phyloP scores from a whole-genome alignment of 2,329 filamentous ascomycete species.

The Chaetomiaceae sp. region DNA sequence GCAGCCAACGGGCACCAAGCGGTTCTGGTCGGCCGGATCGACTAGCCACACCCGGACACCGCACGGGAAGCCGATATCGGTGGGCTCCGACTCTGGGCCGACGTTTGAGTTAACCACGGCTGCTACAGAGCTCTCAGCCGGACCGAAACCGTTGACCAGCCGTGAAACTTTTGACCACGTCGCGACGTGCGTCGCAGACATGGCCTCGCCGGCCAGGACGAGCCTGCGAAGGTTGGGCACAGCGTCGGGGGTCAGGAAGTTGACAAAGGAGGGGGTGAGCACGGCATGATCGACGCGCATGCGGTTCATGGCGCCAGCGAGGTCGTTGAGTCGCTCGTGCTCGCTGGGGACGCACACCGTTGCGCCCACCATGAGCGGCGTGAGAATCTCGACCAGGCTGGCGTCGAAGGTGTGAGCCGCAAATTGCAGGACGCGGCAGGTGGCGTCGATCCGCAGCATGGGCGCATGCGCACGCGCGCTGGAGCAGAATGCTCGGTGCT shows the following conservation, averaged over 20 bases:
- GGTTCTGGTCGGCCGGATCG: constrained; percentile 27
- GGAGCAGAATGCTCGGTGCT: constrained; percentile 25
- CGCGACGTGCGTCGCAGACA: constrained; percentile 22
- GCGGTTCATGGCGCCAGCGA: constrained; percentile 31
- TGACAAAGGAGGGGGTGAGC: constrained; percentile 22
- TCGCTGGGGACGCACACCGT: constrained; percentile 40
- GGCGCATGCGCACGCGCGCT: constrained; percentile 22
- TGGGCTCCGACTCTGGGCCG: constrained; percentile 13
- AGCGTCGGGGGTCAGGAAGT: constrained; percentile 26
- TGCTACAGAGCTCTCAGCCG: constrained; percentile 25
- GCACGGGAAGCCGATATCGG: constrained; percentile 26
- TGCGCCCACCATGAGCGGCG: constrained; percentile 22
- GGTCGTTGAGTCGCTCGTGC: constrained; percentile 36
- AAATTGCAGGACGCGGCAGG: constrained; percentile 20
- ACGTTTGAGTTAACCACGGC: constrained; percentile 15
- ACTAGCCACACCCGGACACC: constrained; percentile 31
- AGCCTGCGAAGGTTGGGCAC: constrained; percentile 27
- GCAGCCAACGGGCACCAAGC: constrained; percentile 22
- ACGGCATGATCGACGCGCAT: constrained; percentile 26
- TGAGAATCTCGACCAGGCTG: constrained; percentile 27
- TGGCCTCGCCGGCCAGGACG: constrained; percentile 29
- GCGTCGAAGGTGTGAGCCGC: constrained; percentile 19
- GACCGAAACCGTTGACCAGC: constrained; percentile 27
- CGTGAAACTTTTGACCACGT: constrained; percentile 28
- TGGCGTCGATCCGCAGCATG: constrained; percentile 18